Conservation (phyloP, 768 basidiomycete species). For the Hygrocybe punicea region DNA sequence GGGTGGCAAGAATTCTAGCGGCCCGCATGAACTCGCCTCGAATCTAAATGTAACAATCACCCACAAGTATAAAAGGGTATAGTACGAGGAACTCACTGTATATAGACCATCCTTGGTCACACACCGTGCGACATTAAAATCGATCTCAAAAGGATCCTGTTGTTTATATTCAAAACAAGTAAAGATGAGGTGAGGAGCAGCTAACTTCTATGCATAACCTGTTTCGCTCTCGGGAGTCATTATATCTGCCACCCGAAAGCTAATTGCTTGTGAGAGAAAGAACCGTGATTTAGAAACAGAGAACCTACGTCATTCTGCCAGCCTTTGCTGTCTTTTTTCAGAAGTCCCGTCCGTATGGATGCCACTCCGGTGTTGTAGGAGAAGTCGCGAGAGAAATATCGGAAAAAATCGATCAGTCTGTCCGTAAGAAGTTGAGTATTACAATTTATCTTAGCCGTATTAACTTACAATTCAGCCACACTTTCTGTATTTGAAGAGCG, state of each 20-base stretch:
- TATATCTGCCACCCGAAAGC: slow-evolving; percentile 54
- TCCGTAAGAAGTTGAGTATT: slow-evolving; percentile 11
- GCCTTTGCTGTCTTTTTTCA: slow-evolving; percentile 90
- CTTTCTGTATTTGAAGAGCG: slow-evolving; percentile 88
- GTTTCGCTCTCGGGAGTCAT: slow-evolving; percentile 82
- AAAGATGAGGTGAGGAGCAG: slow-evolving; percentile 1
- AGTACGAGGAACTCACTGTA: slow-evolving; percentile 52
- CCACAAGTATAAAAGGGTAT: slow-evolving; percentile 2
- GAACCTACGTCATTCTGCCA: slow-evolving; percentile 88
- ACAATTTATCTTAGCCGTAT: background rate
- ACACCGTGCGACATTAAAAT: slow-evolving; percentile 94
- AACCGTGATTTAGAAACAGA: background rate
- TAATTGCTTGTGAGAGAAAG: slow-evolving; percentile 17
- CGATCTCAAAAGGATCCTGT: slow-evolving; percentile 94
- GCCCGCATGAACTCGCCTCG: slow-evolving; percentile 99
- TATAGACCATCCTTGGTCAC: slow-evolving; percentile 96
- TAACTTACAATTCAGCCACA: slow-evolving; percentile 86
- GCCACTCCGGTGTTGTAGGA: slow-evolving; percentile 86
- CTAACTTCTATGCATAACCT: slow-evolving; percentile 91
- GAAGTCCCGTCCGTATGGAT: slow-evolving; percentile 81
- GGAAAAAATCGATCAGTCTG: slow-evolving; percentile 96
- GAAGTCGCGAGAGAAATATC: slow-evolving; percentile 93
- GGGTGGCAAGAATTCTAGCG: slow-evolving; percentile 72
- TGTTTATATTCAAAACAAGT: background rate
- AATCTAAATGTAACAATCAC: slow-evolving; percentile 52